Conservation (phyloP, 1,284 basidiomycete species). For the Tilletia indica region DNA sequence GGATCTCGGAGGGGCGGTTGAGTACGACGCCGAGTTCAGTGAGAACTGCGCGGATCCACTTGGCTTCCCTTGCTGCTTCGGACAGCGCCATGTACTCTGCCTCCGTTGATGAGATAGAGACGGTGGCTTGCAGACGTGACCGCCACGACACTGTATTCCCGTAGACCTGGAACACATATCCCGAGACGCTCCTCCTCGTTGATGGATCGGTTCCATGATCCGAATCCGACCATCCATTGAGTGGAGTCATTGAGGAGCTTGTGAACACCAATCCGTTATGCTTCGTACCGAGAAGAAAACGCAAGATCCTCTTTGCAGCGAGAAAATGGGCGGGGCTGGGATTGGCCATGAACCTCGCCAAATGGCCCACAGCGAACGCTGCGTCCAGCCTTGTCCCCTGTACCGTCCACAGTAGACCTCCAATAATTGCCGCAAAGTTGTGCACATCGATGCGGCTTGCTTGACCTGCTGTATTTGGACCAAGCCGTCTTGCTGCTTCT, state of each 20-base stretch:
- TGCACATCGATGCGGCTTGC: neutral
- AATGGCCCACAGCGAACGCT: neutral
- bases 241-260: neutral
- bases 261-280: too few species aligned
- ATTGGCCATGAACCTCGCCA: neutral
- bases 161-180: neutral
- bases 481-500: neutral
- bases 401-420: neutral
- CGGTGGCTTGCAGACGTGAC: neutral
- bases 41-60: neutral
- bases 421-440: neutral
- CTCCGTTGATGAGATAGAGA: neutral
- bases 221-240: neutral
- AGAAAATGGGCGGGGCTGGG: neutral
- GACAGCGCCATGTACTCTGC: conserved; percentile 12
- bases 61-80: neutral
- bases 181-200: neutral
- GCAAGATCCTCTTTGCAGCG: neutral
- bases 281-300: neutral
- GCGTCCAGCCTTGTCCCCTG: neutral
- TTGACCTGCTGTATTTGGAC: neutral
- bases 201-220: neutral
- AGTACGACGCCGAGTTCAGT: neutral
- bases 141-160: neutral
- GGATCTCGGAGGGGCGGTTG: neutral